Conservation (phyloP, 2,329 filamentous ascomycete species). For the Sporothrix sp. region DNA sequence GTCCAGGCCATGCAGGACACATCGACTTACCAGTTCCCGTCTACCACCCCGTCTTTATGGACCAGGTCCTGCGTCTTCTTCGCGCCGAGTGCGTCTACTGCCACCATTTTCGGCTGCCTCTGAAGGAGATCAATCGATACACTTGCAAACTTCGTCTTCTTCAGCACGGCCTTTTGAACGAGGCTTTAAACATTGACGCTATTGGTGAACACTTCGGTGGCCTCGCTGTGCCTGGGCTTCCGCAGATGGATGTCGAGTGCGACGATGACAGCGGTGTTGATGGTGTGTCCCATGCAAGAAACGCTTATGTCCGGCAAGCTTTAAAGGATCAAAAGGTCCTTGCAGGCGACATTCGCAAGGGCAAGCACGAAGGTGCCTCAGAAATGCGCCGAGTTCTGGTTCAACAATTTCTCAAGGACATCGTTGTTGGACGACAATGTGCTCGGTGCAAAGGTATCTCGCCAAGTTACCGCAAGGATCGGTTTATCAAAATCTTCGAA, state of each 20-base stretch:
- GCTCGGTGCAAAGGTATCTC: slow-evolving; percentile 58
- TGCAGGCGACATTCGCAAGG: slow-evolving; percentile 41
- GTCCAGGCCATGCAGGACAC: slow-evolving; percentile 88
- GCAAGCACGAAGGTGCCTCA: slow-evolving; percentile 75
- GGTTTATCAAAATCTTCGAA: slow-evolving; percentile 88
- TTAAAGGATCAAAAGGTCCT: slow-evolving; percentile 51
- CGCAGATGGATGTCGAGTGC: slow-evolving; percentile 44
- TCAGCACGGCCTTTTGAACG: slow-evolving; percentile 69
- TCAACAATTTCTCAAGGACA: slow-evolving; percentile 69
- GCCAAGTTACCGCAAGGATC: slow-evolving; percentile 78
- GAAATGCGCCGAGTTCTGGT: slow-evolving; percentile 68
- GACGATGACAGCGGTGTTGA: slow-evolving; percentile 56
- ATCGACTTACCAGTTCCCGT: slow-evolving; percentile 89
- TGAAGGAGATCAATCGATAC: slow-evolving; percentile 66
- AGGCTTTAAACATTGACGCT: slow-evolving; percentile 50
- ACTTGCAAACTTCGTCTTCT: slow-evolving; percentile 77
- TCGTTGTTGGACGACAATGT: slow-evolving; percentile 63
- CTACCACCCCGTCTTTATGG: slow-evolving; percentile 95
- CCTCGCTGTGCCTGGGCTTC: slow-evolving; percentile 30
- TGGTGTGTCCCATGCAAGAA: slow-evolving; percentile 41
- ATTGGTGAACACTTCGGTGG: slow-evolving; percentile 38
- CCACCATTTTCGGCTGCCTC: slow-evolving; percentile 71
- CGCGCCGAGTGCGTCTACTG: slow-evolving; percentile 88
- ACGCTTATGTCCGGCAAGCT: slow-evolving; percentile 61
- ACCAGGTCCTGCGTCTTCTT: slow-evolving; percentile 76